Base-by-base conservation (phyloP, 2,329 filamentous ascomycete species). In the Cladosporium sp. region DNA sequence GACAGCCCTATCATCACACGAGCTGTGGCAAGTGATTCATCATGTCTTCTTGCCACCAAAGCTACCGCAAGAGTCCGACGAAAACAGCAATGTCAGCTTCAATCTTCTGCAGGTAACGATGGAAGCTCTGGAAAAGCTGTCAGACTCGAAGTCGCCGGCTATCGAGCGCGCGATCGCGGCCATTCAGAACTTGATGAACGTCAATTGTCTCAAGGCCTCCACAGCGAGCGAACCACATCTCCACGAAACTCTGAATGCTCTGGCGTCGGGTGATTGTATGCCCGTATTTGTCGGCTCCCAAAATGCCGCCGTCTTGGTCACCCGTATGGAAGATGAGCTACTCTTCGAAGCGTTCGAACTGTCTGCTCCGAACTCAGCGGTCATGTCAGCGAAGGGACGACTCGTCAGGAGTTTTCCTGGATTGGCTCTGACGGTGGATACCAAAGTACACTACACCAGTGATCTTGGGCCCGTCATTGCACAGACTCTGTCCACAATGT, bases 311-410 rank as follows among this genome's bases (percentile, higher is more conserved):
- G 47, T 61, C 1, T 2, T 63, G 7, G 45, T 61, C 22, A 60
- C 54, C 17, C 63, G 59, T 47, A 30, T 47, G 7, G 15, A 48
- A 2, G 39, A 57, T 17, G 22, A 67, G 57, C 55, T 76, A 57
- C 15, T 80, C 50, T 78, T 85, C 41, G 83, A 87, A 61, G 72
- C 72, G 0, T 86, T 86, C 50, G 83, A 87, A 60, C 71, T 77
- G 0, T 83, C 82, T 0, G 70, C 84, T 0, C 60, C 61, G 0
- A 78, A 77, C 1, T 70, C 79, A 38, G 65, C 73, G 12, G 77
- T 84, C 1, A 68, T 85, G 2, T 71, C 73, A 0, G 65, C 78
- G 0, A 64, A 77, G 17, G 72, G 71, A 20, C 75, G 80, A 1
- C 63, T 87, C 0, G 59, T 70, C 84, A 0, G 24, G 22, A 4